Evolutionary conservation across 306 rosid genomes (phyloP), one percentile per base, ranked within the genome.

Genomic region (Inga leiocalycina): DNA sequence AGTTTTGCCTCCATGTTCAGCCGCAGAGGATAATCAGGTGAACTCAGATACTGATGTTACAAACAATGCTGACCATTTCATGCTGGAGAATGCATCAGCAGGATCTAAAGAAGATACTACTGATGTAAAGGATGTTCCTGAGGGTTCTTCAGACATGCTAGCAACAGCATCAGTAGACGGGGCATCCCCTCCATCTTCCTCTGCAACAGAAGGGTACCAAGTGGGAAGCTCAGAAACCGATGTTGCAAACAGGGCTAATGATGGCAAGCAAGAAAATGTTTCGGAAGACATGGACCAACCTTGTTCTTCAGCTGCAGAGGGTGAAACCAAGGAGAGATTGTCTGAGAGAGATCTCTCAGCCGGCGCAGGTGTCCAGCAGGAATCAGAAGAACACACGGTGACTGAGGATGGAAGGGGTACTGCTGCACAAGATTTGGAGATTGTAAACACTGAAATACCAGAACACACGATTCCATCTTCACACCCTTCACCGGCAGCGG

Each of bases 181-280:
- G 8, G 69, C 15, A 77, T 41, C 72, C 6, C 57, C 75, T 62
- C 24, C 51, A 10, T 71, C 80, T 75, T 72, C 88, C 79, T 24
- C 82, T 37, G 82, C 64, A 32, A 73, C 75, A 16, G 89, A 74
- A 69, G 77, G 78, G 49, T 77, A 81, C 70, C 79, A 24, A 19
- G 59, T 77, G 48, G 83, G 83, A 37, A 77, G 81, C 52, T 80
- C 71, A 73, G 74, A 70, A 70, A 39, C 34, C 65, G 82, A 37
- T 78, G 67, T n/a, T 34, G 75, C 35, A 44, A 16, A 74, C 51
- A 82, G 78, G 48, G 71, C 66, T 15, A 82, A 59, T 76, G 71
- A 27, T 71, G 71, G 44, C 1, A 49, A 13, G 75, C 79, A 45
- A 75, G 87, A 68, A 78, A 78, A 68, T 67, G 84, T 76, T 22